phyloP scores from a whole-genome alignment of 805 yeast species.

The Candida loeiensis region DNA sequence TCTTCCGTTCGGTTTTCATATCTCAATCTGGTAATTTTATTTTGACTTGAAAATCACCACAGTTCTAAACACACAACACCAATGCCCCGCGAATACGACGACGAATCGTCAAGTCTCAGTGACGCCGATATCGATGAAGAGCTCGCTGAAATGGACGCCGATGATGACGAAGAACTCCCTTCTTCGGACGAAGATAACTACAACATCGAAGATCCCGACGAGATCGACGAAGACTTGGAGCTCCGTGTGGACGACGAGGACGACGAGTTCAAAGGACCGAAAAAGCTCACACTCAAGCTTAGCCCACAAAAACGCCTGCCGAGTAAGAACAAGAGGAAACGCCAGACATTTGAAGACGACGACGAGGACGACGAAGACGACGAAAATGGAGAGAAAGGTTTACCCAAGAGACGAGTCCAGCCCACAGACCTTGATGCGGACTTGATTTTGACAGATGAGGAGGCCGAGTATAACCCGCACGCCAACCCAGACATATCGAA shows the following conservation, averaged over 20 bases:
- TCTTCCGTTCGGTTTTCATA: neutral
- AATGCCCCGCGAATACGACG: constrained; percentile 4
- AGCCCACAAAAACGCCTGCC: constrained; percentile 7
- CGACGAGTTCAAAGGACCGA: constrained; percentile 14
- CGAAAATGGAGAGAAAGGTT: constrained; percentile 10
- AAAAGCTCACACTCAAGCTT: constrained; percentile 9
- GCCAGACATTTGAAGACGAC: constrained; percentile 36
- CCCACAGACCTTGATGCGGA: constrained; percentile 36
- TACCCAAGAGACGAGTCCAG: constrained; percentile 15
- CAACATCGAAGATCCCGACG: constrained; percentile 34
- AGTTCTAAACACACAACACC: no score
- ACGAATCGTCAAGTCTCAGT: constrained; percentile 12
- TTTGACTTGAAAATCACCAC: neutral
- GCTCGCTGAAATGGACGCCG: constrained; percentile 16
- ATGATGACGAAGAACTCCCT: constrained; percentile 19
- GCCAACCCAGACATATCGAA: constrained; percentile 42
- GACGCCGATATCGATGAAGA: constrained; percentile 21
- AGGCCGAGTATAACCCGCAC: constrained; percentile 41
- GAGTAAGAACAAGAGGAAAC: constrained; percentile 20
- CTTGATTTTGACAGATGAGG: constrained; percentile 38
- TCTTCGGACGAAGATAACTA: constrained; percentile 29
- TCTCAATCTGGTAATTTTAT: no score
- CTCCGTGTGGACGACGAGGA: constrained; percentile 26
- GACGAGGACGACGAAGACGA: constrained; percentile 27
- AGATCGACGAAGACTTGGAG: constrained; percentile 36